Conservation (phyloP, 2,329 filamentous ascomycete genomes). For the Penicillium sp. region DNA sequence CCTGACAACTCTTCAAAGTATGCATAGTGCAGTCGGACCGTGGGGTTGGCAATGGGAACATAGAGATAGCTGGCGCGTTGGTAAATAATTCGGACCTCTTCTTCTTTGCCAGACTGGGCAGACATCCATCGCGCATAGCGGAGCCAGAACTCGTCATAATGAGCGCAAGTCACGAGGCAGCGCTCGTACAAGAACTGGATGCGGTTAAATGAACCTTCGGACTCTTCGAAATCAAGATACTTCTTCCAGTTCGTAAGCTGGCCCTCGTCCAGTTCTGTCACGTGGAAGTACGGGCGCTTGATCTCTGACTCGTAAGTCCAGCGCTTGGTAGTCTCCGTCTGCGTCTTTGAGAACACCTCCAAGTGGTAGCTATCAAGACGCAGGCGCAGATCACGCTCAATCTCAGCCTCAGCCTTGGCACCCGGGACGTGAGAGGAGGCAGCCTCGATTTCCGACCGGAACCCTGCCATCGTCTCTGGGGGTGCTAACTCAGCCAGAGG, state of each 20-base stretch:
- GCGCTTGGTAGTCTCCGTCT: constrained; percentile 84
- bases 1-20: constrained; percentile 89
- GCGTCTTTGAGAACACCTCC: constrained; percentile 76
- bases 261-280: constrained; percentile 83
- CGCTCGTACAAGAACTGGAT: constrained; percentile 88
- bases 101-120: constrained; percentile 74
- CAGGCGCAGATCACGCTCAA: constrained; percentile 78
- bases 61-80: constrained; percentile 81
- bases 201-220: constrained; percentile 73
- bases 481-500: constrained; percentile 74
- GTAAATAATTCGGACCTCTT: constrained; percentile 91
- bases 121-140: constrained; percentile 96
- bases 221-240: constrained; percentile 94
- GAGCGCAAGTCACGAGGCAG: constrained; percentile 86
- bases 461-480: constrained; percentile 65
- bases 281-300: constrained; percentile 95
- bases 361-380: constrained; percentile 81
- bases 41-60: constrained; percentile 81
- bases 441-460: constrained; percentile 70
- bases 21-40: constrained; percentile 85
- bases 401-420: constrained; percentile 69
- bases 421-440: constrained; percentile 47
- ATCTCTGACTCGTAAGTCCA: constrained; percentile 96
- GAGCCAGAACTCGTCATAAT: constrained; percentile 98
- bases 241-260: constrained; percentile 92